Evolutionary conservation across 306 rosid genomes (phyloP).

Genomic region (Coriaria nepalensis): DNA sequence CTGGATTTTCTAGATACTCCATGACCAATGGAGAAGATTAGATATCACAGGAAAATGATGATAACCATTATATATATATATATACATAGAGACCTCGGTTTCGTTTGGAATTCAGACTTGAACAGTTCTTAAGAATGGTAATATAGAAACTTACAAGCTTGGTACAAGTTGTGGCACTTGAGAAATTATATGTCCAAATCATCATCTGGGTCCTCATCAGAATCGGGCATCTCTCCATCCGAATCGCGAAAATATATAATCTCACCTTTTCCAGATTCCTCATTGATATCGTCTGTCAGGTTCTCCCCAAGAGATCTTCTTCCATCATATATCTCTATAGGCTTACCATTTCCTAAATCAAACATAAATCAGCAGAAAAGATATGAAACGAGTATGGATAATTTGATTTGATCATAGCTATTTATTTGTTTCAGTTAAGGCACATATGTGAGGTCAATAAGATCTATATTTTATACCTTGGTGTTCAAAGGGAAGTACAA

Average conservation of each 20-base stretch:
- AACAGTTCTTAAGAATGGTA: too few relatives aligned
- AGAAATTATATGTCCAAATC: slow-evolving; percentile 64
- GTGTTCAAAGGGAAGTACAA: slow-evolving; percentile 92
- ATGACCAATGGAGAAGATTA: too few relatives aligned
- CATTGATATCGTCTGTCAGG: slow-evolving; percentile 24
- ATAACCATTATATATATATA: too few relatives aligned
- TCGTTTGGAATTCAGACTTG: too few relatives aligned
- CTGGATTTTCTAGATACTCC: too few relatives aligned
- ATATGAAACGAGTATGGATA: too few relatives aligned
- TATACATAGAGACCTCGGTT: too few relatives aligned
- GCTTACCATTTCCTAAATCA: slow-evolving; percentile 58
- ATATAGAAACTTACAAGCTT: background rate
- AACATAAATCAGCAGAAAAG: slow-evolving; percentile 8
- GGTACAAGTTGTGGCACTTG: background rate
- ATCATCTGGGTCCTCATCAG: slow-evolving; percentile 97
- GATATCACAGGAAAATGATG: too few relatives aligned
- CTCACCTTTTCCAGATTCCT: slow-evolving; percentile 60
- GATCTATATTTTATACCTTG: slow-evolving; percentile 76
- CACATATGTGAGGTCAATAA: too few relatives aligned
- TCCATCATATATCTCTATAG: slow-evolving; percentile 80
- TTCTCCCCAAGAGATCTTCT: slow-evolving; percentile 46
- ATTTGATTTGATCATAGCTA: too few relatives aligned
- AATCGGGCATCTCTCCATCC: slow-evolving; percentile 95
- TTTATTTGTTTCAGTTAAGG: too few relatives aligned
- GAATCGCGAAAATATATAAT: slow-evolving; percentile 83